Evolutionary conservation across 208 protist species (phyloP).

Genomic region (Trypanosoma rangeli): DNA sequence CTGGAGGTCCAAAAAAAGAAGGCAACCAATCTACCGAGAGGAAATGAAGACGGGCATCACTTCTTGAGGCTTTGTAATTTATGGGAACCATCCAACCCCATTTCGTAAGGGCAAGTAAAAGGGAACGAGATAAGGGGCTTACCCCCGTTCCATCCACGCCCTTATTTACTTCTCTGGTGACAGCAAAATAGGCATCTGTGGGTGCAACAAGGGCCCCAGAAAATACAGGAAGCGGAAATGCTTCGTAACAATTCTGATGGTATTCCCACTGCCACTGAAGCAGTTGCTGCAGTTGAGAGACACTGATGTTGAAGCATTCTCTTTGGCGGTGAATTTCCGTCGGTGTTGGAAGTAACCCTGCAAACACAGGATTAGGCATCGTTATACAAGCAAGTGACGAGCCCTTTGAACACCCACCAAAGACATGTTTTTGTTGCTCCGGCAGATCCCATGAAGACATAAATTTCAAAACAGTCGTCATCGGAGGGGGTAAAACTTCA

Average conservation of each 20-base stretch:
- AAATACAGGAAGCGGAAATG: constrained; percentile 46
- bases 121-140: constrained; percentile 50
- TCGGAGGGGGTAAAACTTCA: constrained; percentile 12
- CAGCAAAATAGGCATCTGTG: constrained; percentile 27
- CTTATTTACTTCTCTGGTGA: neutral
- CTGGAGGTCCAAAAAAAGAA: constrained; percentile 5
- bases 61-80: constrained; percentile 38
- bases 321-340: constrained; percentile 51
- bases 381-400: neutral
- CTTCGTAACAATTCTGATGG: constrained; percentile 64
- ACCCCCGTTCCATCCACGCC: constrained; percentile 28
- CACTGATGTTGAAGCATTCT: constrained; percentile 49
- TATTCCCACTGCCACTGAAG: constrained; percentile 82
- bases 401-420: constrained; percentile 12
- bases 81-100: constrained; percentile 68
- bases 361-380: constrained; percentile 29
- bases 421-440: constrained; percentile 14
- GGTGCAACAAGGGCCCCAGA: constrained; percentile 34
- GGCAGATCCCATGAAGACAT: constrained; percentile 16
- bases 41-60: constrained; percentile 17
- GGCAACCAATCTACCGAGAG: neutral
- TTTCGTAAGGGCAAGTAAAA: constrained; percentile 46
- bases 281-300: constrained; percentile 62
- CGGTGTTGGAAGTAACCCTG: constrained; percentile 46
- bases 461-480: constrained; percentile 24